Evolutionary conservation across 768 basidiomycete genomes (phyloP).

Genomic region (Scleroderma citrinum): DNA sequence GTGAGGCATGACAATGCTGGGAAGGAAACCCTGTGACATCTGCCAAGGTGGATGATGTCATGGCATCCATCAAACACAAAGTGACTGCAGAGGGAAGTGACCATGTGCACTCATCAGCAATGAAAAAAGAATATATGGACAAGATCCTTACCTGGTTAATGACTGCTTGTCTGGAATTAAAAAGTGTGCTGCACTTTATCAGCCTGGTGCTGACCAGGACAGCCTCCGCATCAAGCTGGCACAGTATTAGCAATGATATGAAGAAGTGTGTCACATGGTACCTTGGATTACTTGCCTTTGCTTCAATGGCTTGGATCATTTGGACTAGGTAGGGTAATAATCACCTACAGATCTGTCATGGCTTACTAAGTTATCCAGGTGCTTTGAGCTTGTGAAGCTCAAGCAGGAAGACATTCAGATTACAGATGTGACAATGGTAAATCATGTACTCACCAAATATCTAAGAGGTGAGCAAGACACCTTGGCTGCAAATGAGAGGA

Average conservation of each 20-base stretch:
- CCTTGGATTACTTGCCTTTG: neutral
- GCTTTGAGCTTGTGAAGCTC: constrained; percentile 27
- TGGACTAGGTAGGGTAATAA: neutral
- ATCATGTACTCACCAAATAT: constrained; percentile 1
- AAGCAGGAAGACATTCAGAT: constrained; percentile 18
- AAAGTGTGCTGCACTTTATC: neutral
- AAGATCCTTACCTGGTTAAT: neutral
- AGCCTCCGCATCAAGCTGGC: too few species aligned
- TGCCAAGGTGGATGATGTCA: constrained; percentile 14
- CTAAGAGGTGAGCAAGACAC: neutral
- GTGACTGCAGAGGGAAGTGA: too few species aligned
- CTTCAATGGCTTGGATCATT: neutral
- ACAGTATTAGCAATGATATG: too few species aligned
- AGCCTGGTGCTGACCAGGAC: too few species aligned
- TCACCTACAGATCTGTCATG: neutral
- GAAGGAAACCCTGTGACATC: constrained; percentile 26
- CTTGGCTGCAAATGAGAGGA: constrained; percentile 5
- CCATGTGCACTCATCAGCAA: constrained; percentile 27
- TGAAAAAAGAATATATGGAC: constrained; percentile 3
- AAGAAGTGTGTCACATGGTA: neutral
- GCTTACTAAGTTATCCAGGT: constrained; percentile 10
- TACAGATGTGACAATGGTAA: neutral
- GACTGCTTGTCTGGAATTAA: neutral
- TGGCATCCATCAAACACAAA: constrained; percentile 22
- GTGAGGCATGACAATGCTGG: constrained; percentile 17